Evolutionary conservation across 1,284 basidiomycete genomes (phyloP).

Genomic region (Papiliotrema laurentii): DNA sequence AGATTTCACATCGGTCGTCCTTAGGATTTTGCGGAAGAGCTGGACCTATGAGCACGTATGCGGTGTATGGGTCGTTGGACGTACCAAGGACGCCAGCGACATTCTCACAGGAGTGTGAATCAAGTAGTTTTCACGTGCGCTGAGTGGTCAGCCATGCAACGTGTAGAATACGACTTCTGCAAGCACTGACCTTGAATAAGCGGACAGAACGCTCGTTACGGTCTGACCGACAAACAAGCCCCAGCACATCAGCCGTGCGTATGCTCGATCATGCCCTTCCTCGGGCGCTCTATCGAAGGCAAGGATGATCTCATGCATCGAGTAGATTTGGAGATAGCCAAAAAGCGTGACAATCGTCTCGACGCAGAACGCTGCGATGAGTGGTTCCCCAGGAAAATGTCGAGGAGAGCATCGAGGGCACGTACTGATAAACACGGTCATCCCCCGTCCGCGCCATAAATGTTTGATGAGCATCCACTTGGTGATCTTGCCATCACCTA

Average conservation of each 20-base stretch:
- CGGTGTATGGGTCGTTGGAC: too few relatives aligned
- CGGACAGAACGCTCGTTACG: conserved; percentile 23
- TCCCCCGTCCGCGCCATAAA: conserved; percentile 31
- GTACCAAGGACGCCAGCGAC: conserved; percentile 34
- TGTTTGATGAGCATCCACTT: conserved; percentile 24
- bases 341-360: conserved; percentile 29
- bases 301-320: conserved; percentile 38
- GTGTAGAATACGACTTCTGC: not conserved
- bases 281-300: conserved; percentile 22
- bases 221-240: conserved; percentile 38
- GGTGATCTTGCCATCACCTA: conserved; percentile 17
- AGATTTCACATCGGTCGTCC: conserved; percentile 38
- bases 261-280: conserved; percentile 30
- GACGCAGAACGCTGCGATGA: conserved; percentile 22
- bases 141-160: conserved; percentile 9
- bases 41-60: too few relatives aligned
- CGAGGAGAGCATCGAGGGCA: not conserved
- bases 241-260: conserved; percentile 44
- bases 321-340: conserved; percentile 32
- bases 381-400: not conserved
- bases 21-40: conserved; percentile 44
- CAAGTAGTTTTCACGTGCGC: conserved; percentile 42
- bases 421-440: conserved; percentile 30
- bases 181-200: conserved; percentile 18
- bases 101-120: conserved; percentile 41